A percentile compares a stretch with the other conserved stretches of the same genome.
Conservation (phyloP, 306 rosid genomes). For the Calophaca sinica region DNA sequence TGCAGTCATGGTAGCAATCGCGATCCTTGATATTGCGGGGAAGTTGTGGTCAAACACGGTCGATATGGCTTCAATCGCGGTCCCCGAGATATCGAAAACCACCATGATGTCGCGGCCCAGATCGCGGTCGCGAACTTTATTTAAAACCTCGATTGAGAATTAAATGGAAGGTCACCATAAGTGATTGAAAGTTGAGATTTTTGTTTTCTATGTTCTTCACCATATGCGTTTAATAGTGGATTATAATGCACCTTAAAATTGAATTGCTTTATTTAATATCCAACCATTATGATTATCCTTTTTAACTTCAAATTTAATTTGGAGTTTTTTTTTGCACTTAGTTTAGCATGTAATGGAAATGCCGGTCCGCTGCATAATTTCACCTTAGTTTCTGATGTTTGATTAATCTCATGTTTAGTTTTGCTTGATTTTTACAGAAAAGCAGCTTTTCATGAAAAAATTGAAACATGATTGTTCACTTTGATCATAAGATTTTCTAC, state of each 20-base stretch:
- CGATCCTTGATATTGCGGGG: too few species aligned
- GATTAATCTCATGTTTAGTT: not conserved
- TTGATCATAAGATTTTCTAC: not conserved
- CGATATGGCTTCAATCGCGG: too few species aligned
- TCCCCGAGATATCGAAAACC: too few species aligned
- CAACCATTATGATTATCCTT: too few species aligned
- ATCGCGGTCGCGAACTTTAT: too few species aligned
- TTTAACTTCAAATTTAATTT: too few species aligned
- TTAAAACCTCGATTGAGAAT: not conserved
- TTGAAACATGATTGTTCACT: not conserved
- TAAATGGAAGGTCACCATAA: slow-evolving; percentile 8
- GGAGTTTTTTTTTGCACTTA: too few species aligned
- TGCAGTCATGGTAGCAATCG: too few species aligned
- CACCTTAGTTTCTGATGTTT: not conserved
- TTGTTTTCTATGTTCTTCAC: not conserved
- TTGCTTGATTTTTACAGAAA: not conserved
- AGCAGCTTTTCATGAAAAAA: not conserved
- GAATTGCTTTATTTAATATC: not conserved
- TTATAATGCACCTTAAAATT: too few species aligned
- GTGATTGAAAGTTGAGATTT: not conserved
- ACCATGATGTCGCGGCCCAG: too few species aligned
- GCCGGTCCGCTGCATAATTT: not conserved
- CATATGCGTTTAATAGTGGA: too few species aligned
- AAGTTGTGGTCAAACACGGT: too few species aligned
- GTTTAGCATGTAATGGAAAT: not conserved